Evolutionary conservation across 169 alveolate species (phyloP).

Genomic region (Cryptosporidium ubiquitum): DNA sequence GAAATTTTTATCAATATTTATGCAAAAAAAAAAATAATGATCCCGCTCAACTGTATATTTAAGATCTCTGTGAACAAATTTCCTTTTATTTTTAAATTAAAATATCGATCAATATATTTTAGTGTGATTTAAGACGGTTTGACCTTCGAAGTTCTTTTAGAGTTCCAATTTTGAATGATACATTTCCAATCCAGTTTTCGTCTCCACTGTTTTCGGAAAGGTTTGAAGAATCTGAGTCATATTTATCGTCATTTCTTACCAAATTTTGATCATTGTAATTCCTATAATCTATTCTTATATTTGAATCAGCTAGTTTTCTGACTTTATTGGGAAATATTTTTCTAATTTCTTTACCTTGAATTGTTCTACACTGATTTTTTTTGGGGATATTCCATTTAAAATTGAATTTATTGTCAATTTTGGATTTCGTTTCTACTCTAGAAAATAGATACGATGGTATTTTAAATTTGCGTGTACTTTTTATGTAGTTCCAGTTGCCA

Average conservation of each 20-base stretch:
- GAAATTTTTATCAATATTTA: background rate
- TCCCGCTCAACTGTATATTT: background rate
- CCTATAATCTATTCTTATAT: background rate
- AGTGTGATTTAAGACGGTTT: conserved; percentile 7
- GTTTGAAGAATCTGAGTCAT: background rate
- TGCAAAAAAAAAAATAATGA: background rate
- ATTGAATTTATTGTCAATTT: background rate
- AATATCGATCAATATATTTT: background rate
- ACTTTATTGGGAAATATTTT: background rate
- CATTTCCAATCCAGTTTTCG: background rate
- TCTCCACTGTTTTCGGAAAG: background rate
- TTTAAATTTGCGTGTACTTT: conserved; percentile 5
- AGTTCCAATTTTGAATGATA: background rate
- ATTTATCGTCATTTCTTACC: background rate
- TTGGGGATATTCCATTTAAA: background rate
- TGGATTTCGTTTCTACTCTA: background rate
- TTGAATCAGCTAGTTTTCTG: background rate
- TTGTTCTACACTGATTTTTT: background rate
- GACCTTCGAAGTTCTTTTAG: background rate
- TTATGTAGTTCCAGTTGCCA: conserved; percentile 35
- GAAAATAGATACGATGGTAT: conserved; percentile 28
- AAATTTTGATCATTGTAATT: background rate
- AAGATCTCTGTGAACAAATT: background rate
- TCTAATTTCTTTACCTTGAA: background rate
- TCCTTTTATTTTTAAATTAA: background rate